These are phyloP conservation scores for Leishmania arabica DNA, from an alignment of 208 protist genomes.

Conservation along the genomic window DNA sequence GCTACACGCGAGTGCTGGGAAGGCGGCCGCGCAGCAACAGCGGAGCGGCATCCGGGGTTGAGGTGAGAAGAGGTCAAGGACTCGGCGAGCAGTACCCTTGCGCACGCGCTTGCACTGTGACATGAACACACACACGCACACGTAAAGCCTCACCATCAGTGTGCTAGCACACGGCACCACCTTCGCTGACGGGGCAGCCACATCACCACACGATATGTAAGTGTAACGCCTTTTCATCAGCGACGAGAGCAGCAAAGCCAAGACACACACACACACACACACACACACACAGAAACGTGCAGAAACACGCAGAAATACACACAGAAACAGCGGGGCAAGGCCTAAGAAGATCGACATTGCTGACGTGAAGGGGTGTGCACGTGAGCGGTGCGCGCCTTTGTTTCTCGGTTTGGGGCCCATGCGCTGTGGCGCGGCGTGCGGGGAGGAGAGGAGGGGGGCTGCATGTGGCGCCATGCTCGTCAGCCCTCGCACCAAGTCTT, in stretches of 20 bases:
- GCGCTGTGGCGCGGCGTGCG: not conserved
- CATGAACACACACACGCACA: constrained; percentile 4
- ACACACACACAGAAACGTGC: not conserved
- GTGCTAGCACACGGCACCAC: not conserved
- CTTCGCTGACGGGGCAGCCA: not conserved
- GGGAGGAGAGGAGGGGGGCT: not conserved
- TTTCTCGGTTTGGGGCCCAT: not conserved
- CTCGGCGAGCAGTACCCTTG: not conserved
- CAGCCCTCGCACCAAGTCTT: not conserved
- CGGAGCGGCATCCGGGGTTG: not conserved
- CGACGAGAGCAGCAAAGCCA: not conserved
- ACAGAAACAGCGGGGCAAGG: not conserved
- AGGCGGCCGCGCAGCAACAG: not conserved
- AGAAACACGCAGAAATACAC: not conserved
- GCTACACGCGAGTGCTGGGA: constrained; percentile 13
- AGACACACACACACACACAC: not conserved
- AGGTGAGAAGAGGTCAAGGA: not conserved
- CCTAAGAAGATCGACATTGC: not conserved
- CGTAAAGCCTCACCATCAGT: not conserved
- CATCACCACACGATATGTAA: not conserved
- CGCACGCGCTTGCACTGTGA: not conserved
- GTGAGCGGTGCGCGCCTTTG: not conserved
- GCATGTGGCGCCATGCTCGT: not conserved
- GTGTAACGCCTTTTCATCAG: not conserved
- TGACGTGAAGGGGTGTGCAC: not conserved